Conservation (phyloP, 352 stramenopile species). For the Poterioochromonas sp. region DNA sequence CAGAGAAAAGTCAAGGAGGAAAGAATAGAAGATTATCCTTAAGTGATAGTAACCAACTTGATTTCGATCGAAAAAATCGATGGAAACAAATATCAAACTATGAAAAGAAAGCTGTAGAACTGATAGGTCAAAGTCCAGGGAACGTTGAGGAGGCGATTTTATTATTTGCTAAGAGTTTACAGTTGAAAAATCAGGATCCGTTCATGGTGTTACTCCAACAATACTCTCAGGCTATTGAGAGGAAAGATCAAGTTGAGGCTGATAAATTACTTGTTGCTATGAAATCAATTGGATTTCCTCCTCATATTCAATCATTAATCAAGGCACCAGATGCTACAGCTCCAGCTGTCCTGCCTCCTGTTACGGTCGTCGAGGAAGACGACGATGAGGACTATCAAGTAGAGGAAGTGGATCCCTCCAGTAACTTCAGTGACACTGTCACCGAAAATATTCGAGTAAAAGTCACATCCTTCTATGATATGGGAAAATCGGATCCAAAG, state of each 20-base stretch:
- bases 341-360: not conserved
- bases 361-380: not conserved
- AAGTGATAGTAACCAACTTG: too few species aligned
- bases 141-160: not conserved
- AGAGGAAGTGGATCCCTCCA: not conserved
- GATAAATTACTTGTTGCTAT: not conserved
- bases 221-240: not conserved
- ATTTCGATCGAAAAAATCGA: slow-evolving; percentile 1
- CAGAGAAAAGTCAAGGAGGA: too few species aligned
- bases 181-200: not conserved
- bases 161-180: not conserved
- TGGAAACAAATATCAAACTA: slow-evolving; percentile 9
- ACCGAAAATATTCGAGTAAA: slow-evolving; percentile 25
- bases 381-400: not conserved
- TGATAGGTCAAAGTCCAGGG: not conserved
- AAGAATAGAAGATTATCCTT: too few species aligned
- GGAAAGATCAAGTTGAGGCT: not conserved
- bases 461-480: slow-evolving; percentile 1
- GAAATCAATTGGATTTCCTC: slow-evolving; percentile 5
- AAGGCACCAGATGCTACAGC: not conserved
- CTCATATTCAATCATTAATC: not conserved
- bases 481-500: not conserved
- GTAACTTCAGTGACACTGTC: slow-evolving; percentile 18
- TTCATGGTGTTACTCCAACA: not conserved
- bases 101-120: not conserved